Conservation (phyloP, 257 asterid genomes). For the Salvia splendens region DNA sequence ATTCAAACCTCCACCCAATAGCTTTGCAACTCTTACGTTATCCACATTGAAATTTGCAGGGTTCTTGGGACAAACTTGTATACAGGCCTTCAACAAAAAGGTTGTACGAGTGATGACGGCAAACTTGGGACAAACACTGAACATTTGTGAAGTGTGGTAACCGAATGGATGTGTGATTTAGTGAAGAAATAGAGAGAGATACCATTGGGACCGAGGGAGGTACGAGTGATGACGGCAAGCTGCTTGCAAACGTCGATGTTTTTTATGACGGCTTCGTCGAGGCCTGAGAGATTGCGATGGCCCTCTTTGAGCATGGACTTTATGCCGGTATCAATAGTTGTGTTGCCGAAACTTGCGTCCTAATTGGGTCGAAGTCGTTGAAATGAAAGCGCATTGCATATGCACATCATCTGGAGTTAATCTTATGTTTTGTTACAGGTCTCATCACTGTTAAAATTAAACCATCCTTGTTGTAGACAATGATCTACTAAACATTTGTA, state of each 20-base stretch:
- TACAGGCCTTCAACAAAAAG: constrained; percentile 70
- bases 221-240: constrained; percentile 87
- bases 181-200: background rate
- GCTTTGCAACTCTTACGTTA: constrained; percentile 92
- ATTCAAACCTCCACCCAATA: constrained; percentile 87
- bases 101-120: too few species aligned
- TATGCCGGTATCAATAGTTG: too few species aligned
- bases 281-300: constrained; percentile 87
- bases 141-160: background rate
- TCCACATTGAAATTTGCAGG: constrained; percentile 93
- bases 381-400: too few species aligned
- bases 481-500: too few species aligned
- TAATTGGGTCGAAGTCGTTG: too few species aligned
- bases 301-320: constrained; percentile 94
- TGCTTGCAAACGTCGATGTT: constrained; percentile 98
- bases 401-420: too few species aligned
- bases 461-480: too few species aligned
- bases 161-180: background rate
- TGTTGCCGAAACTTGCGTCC: too few species aligned
- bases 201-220: constrained; percentile 99
- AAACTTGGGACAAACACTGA: too few species aligned
- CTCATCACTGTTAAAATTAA: too few species aligned
- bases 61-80: constrained; percentile 93
- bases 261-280: constrained; percentile 93
- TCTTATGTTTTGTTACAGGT: too few species aligned